Conservation (phyloP, 2,329 filamentous ascomycete species). For the Penicillium brasilianum region DNA sequence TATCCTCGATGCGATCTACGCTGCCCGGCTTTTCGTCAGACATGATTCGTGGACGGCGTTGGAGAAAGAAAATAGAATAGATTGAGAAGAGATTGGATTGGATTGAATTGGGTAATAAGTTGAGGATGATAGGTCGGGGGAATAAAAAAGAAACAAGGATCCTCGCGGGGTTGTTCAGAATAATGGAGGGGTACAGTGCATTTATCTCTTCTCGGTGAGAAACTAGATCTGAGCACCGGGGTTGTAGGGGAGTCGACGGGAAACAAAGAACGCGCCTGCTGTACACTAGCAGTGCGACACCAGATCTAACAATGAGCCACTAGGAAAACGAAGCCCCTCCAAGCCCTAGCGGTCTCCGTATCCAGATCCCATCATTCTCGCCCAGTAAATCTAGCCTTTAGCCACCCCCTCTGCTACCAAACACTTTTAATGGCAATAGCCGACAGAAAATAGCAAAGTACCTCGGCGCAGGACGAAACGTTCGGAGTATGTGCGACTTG, state of each 20-base stretch:
- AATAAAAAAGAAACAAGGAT: too few species aligned
- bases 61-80: neutral
- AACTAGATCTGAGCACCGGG: neutral
- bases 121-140: too few species aligned
- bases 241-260: neutral
- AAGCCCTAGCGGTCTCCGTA: neutral
- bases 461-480: constrained; percentile 15
- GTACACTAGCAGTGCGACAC: too few species aligned
- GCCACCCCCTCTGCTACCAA: constrained; percentile 1
- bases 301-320: neutral
- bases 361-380: neutral
- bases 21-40: constrained; percentile 24
- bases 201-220: neutral
- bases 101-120: too few species aligned
- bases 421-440: constrained; percentile 12
- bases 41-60: constrained; percentile 5
- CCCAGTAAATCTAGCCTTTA: constrained; percentile 8
- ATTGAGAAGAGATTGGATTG: neutral
- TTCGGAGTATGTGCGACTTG: neutral
- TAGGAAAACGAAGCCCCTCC: neutral
- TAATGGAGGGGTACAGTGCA: neutral
- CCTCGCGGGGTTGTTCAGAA: neutral
- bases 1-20: constrained; percentile 27
- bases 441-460: constrained; percentile 15
- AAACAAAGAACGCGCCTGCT: neutral